phyloP scores from a whole-genome alignment of 2,329 filamentous ascomycete genomes.

The Zymoseptoria brevis region DNA sequence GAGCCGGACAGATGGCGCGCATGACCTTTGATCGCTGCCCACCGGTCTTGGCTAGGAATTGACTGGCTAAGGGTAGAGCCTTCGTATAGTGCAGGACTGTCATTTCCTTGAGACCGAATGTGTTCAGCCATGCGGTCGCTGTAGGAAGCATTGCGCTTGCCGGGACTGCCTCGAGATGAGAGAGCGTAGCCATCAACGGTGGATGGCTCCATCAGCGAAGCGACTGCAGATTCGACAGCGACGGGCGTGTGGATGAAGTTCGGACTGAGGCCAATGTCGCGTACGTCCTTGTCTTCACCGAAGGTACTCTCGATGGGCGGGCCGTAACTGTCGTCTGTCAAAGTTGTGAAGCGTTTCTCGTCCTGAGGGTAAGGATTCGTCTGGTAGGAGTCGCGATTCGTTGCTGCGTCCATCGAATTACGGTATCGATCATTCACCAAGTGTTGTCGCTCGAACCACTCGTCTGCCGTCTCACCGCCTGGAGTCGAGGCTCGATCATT shows the following conservation, averaged over 20 bases:
- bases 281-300: slow-evolving; percentile 59
- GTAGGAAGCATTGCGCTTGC: slow-evolving; percentile 21
- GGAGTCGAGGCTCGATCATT: slow-evolving; percentile 31
- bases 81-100: slow-evolving; percentile 22
- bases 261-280: slow-evolving; percentile 55
- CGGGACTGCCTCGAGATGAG: slow-evolving; percentile 19
- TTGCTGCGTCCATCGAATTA: slow-evolving; percentile 31
- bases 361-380: slow-evolving; percentile 49
- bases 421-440: slow-evolving; percentile 53
- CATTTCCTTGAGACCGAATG: slow-evolving; percentile 18
- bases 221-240: slow-evolving; percentile 81
- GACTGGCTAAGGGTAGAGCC: slow-evolving; percentile 26
- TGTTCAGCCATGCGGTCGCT: slow-evolving; percentile 23
- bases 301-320: slow-evolving; percentile 30
- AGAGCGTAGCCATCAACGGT: slow-evolving; percentile 47
- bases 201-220: slow-evolving; percentile 80
- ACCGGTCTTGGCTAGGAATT: slow-evolving; percentile 27
- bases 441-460: slow-evolving; percentile 47
- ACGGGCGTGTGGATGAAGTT: slow-evolving; percentile 64
- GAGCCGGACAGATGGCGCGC: slow-evolving; percentile 30
- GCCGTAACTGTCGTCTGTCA: slow-evolving; percentile 50
- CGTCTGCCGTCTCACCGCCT: slow-evolving; percentile 34
- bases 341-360: slow-evolving; percentile 41
- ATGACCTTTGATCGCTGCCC: slow-evolving; percentile 34
- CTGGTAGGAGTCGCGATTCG: slow-evolving; percentile 32